Evolutionary conservation across 805 yeast genomes (phyloP).

Genomic region (Saturnispora serradocipensis): DNA sequence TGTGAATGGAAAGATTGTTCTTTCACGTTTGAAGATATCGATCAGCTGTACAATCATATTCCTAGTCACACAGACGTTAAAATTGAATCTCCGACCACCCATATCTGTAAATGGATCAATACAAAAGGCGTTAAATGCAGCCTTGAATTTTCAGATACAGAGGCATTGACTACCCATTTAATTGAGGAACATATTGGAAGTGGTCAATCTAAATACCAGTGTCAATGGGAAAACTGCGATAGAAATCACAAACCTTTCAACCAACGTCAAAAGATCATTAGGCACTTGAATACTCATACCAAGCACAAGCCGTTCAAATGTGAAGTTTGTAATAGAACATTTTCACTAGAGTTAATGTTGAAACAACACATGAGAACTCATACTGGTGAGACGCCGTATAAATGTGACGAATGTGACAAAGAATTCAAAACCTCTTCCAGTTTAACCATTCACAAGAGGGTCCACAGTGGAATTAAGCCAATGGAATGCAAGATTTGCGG

Average conservation of each 20-base stretch:
- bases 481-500: conserved; percentile 72
- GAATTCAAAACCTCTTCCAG: conserved; percentile 76
- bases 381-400: conserved; percentile 82
- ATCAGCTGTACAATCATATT: conserved; percentile 51
- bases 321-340: conserved; percentile 52
- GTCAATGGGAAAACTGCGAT: conserved; percentile 74
- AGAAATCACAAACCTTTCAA: conserved; percentile 53
- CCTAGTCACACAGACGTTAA: conserved; percentile 24
- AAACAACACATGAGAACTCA: conserved; percentile 78
- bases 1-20: conserved; percentile 79
- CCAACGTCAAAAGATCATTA: conserved; percentile 76
- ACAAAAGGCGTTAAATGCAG: conserved; percentile 35
- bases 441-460: conserved; percentile 71
- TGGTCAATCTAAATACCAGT: conserved; percentile 59
- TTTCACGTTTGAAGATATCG: conserved; percentile 43
- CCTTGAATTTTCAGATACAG: conserved; percentile 39
- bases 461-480: conserved; percentile 89
- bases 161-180: conserved; percentile 65
- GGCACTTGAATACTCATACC: conserved; percentile 88
- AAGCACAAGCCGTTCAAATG: conserved; percentile 75
- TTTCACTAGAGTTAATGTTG: conserved; percentile 71
- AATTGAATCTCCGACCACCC: conserved; percentile 5
- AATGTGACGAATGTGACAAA: conserved; percentile 66
- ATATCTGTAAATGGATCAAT: conserved; percentile 33
- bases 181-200: conserved; percentile 60